Evolutionary conservation across 78 protist species (phyloP), one percentile per base, ranked within the genome.

Genomic region (Cavenderia fasciculata): DNA sequence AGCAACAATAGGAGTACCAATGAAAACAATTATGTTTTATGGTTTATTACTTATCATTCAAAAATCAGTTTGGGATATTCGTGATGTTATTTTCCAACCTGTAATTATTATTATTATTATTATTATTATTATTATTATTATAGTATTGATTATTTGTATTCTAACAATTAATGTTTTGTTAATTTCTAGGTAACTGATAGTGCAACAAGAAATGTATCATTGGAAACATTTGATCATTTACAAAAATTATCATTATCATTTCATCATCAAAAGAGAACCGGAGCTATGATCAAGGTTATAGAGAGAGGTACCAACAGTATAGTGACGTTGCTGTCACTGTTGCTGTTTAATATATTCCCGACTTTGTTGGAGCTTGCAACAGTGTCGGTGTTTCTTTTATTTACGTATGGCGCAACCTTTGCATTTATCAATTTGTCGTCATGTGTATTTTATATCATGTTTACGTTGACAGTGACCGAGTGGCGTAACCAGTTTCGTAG

Each of bases 401-500:
- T 82, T 44, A 43, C 73, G 4, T 61, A 62, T 46, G 70, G 73
- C 10, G 46, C 27, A 19, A 40, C 11, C 43, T 65, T 75, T 56
- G 31, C 85, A 38, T 5, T 75, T n/a, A 75, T 75, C 1, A 65
- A 75, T 33, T 63, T 75, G 2, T 21, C 33, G 2, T 23, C 49
- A 21, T 75, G 85, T 38, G 18, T 51, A 5, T 3, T 54, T 33
- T 94, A 94, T 75, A 29, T 87, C 12, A 5, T 4, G 16, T 76
- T 51, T 14, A 88, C 96, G 2, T 21, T 94, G 0, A 40, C 41
- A 1, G 72, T 94, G 12, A 94, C 96, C 23, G 96, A 87, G 59
- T 94, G 94, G 93, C 90, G 96, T 11, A 87, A 74, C n/a, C 85
- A 87, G 74, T 94, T 49, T 54, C 68, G 96, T n/a, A 59, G 91